A percentile compares a stretch with the other conserved stretches of the same genome.
Evolutionary conservation across 2,329 filamentous ascomycete genomes (phyloP).

Genomic region (Ophiostoma populinum): DNA sequence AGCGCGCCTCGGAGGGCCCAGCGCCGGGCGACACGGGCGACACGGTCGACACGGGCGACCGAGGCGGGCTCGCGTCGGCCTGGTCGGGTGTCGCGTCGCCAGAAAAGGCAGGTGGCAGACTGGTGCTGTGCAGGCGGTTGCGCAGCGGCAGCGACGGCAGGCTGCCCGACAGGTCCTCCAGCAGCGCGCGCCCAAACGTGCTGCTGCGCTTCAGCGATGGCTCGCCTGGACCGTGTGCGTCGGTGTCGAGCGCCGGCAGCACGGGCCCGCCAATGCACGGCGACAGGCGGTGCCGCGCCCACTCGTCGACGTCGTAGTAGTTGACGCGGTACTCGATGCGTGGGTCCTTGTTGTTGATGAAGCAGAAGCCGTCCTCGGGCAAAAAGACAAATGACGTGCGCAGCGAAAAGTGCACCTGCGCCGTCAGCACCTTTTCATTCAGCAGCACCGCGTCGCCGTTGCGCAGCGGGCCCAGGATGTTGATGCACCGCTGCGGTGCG

Average conservation of each 20-base stretch:
- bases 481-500: conserved; percentile 70
- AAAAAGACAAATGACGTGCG: conserved; percentile 73
- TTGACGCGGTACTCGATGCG: conserved; percentile 67
- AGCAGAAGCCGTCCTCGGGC: conserved; percentile 74
- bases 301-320: conserved; percentile 65
- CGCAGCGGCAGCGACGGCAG: conserved; percentile 23
- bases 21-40: too few relatives aligned
- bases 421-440: conserved; percentile 76
- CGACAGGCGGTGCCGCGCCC: conserved; percentile 62
- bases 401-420: conserved; percentile 84
- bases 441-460: conserved; percentile 87
- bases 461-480: conserved; percentile 74
- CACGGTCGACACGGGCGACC: too few relatives aligned
- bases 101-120: background rate
- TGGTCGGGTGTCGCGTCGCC: background rate
- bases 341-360: conserved; percentile 58
- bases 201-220: conserved; percentile 15
- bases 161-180: conserved; percentile 24
- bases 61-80: background rate
- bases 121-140: conserved; percentile 17
- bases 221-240: background rate
- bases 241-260: conserved; percentile 30
- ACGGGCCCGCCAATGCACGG: conserved; percentile 54
- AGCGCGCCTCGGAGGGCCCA: conserved; percentile 31
- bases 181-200: conserved; percentile 22